Percentiles rank a stretch among this genome's conserved stretches.
Evolutionary conservation across 1,139 yeast species (phyloP).

Genomic region (Suhomyces ambrosiae): DNA sequence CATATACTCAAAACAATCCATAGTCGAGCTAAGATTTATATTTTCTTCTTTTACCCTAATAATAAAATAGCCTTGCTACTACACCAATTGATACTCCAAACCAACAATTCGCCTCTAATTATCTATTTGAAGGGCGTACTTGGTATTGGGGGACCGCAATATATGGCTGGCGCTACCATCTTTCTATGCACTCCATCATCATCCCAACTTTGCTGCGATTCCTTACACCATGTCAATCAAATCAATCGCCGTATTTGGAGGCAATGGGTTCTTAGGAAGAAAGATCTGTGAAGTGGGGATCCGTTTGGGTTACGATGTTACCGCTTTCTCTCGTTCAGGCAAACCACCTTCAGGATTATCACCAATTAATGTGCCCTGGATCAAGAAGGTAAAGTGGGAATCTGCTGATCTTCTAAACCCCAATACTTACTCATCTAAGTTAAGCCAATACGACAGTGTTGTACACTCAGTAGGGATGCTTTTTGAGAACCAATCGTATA

Average conservation of each 20-base stretch:
- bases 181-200: neutral
- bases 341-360: slow-evolving; percentile 44
- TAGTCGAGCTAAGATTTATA: no score
- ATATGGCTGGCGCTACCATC: neutral
- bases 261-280: slow-evolving; percentile 78
- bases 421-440: slow-evolving; percentile 48
- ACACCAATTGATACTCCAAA: no score
- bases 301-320: slow-evolving; percentile 61
- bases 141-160: no score
- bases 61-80: no score
- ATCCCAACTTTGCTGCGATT: neutral
- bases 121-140: no score
- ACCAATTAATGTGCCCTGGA: slow-evolving; percentile 42
- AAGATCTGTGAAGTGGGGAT: slow-evolving; percentile 74
- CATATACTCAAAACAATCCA: no score
- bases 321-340: slow-evolving; percentile 65
- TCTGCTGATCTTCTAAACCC: slow-evolving; percentile 71
- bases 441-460: slow-evolving; percentile 60
- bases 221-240: slow-evolving; percentile 19
- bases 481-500: slow-evolving; percentile 68
- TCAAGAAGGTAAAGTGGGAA: slow-evolving; percentile 65
- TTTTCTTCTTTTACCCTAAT: no score
- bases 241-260: slow-evolving; percentile 75
- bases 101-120: no score
- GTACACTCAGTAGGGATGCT: slow-evolving; percentile 84